Evolutionary conservation across 2,329 filamentous ascomycete genomes (phyloP).

Genomic region (Aspergillus niger): DNA sequence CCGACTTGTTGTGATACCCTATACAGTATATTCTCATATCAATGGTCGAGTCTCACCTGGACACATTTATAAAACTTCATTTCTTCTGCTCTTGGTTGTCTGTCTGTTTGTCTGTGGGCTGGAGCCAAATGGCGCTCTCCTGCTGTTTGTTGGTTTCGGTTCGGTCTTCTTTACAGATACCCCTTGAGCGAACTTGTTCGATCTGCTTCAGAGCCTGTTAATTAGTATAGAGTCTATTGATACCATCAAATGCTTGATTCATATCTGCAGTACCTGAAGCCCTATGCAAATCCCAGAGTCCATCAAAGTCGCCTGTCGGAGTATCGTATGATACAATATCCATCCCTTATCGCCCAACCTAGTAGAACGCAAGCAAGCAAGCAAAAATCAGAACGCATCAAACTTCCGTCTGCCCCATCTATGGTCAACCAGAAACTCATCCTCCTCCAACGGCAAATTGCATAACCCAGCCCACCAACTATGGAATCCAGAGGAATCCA

Average conservation of each 20-base stretch:
- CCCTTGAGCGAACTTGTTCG: slow-evolving; percentile 17
- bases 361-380: no score
- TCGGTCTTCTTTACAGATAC: slow-evolving; percentile 22
- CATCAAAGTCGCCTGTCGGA: no score
- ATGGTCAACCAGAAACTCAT: no score
- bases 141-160: slow-evolving; percentile 6
- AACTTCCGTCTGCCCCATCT: no score
- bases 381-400: no score
- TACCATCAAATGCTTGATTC: background rate
- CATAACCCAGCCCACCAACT: background rate
- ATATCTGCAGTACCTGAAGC: background rate
- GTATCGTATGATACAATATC: no score
- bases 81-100: background rate
- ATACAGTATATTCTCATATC: slow-evolving; percentile 5
- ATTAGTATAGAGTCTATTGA: background rate
- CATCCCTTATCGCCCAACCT: no score
- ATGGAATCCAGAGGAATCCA: background rate
- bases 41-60: background rate
- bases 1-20: slow-evolving; percentile 1
- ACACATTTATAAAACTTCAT: no score
- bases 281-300: no score
- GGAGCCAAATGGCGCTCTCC: background rate
- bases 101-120: background rate
- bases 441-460: no score
- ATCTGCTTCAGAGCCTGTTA: background rate